Evolutionary conservation across 1,139 yeast genomes (phyloP), one percentile per base, ranked within the genome.

Genomic region (Candida frijolesensis): DNA sequence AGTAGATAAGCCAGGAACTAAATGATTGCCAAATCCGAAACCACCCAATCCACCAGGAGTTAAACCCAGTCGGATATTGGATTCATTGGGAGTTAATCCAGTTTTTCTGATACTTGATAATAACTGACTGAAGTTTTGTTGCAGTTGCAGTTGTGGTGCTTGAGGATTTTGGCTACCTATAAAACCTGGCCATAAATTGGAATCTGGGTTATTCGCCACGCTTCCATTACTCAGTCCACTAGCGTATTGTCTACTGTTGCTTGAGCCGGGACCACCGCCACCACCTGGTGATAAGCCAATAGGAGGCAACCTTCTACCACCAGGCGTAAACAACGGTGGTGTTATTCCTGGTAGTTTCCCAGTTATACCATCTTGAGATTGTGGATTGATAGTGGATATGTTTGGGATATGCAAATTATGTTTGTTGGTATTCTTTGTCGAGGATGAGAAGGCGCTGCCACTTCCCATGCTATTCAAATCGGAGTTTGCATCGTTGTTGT

Each of bases 11-110:
- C 80, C 80, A 1, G 74, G 76, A 10, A 45, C 52, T 34, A 51
- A 44, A 50, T 53, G 73, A 47, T 60, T 63, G 25, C 65, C 71
- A 55, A 73, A 72, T n/a, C 67, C 67, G 56, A 72, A 72, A 42
- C 62, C 65, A 45, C 55, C 60, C 42, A 64, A 54, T 1, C 71
- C 70, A 0, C 78, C 78, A 2, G 79, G 79, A 0, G 91, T 84
- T 35, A 85, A 64, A 0, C 92, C 92, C 0, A 88, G 75, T 54
- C 94, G 73, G 44, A 86, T 55, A 48, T 81, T 76, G 4, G 87
- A 81, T 60, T 85, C 91, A 63, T 83, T 85, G 5, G 92, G 90
- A 0, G 90, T 84, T 42, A 86, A 68, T 0, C 89, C 91, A 0
- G 86, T 73, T 57, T 84, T 78, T 33, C 79, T 66, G 50, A 70